phyloP scores from a whole-genome alignment of 2,329 filamentous ascomycete species.

The Dissoconium aciculare region DNA sequence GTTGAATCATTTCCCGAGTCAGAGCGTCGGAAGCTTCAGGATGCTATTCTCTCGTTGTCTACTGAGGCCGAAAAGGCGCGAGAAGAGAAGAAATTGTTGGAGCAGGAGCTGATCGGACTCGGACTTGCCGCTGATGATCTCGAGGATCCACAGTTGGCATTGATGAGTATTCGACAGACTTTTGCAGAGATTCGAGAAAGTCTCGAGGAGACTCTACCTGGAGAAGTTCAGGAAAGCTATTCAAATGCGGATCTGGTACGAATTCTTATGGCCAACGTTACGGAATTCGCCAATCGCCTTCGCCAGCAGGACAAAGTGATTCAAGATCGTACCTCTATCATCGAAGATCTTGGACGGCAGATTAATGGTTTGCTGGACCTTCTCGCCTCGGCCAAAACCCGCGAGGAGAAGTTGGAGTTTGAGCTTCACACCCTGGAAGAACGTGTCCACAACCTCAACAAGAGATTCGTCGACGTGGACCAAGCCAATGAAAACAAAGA shows the following conservation, averaged over 20 bases:
- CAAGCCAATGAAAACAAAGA: conserved; percentile 24
- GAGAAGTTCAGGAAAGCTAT: conserved; percentile 22
- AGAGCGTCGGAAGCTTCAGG: conserved; percentile 24
- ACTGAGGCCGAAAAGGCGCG: conserved; percentile 27
- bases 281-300: conserved; percentile 25
- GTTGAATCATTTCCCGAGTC: conserved; percentile 7
- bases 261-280: conserved; percentile 23
- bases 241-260: conserved; percentile 27
- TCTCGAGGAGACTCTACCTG: conserved; percentile 29
- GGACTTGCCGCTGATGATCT: conserved; percentile 23
- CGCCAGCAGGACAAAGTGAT: conserved; percentile 23
- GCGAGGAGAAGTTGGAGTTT: neutral
- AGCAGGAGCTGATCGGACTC: conserved; percentile 31
- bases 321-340: conserved; percentile 18
- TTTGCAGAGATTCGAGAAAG: conserved; percentile 27
- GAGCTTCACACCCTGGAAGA: conserved; percentile 14
- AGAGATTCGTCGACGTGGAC: conserved; percentile 25
- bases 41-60: conserved; percentile 27
- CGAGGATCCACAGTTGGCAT: conserved; percentile 22
- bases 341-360: conserved; percentile 24
- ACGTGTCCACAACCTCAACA: conserved; percentile 24
- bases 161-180: conserved; percentile 28
- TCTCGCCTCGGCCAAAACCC: conserved; percentile 18
- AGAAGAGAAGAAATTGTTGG: conserved; percentile 28
- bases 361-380: conserved; percentile 27